Evolutionary conservation across 495 filamentous ascomycete genomes (phyloP), one percentile per base, ranked within the genome.

Genomic region (Aspergillus homomorphus): DNA sequence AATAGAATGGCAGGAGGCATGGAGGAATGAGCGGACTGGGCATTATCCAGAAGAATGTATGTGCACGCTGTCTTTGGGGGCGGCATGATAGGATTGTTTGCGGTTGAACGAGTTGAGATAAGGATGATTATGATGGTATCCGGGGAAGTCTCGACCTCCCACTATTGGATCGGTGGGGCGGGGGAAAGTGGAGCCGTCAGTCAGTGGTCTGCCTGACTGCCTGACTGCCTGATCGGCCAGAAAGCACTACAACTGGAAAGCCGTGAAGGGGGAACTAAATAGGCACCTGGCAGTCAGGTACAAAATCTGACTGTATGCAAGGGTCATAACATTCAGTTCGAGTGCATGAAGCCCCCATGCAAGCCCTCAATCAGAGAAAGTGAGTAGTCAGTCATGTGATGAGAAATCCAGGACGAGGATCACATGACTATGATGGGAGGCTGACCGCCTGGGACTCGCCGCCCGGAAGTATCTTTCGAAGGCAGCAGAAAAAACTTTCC

Each of bases 401-500:
- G 26, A 28, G 26, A 3, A 9, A 28, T 28, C 4, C 3, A 9
- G 26, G 26, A 28, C 9, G 26, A 28, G 26, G 48, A 24, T 51
- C 48, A 51, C 48, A 24, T 51, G 48, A 51, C 15, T 10, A 28
- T 23, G 10, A 24, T n/a, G 19, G 12, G 3, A 9, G 24, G 19
- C 24, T 28, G 48, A 51, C 48, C 48, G 48, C 48, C 48, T 51
- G 23, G 48, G 24, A 23, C 24, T 51, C 48, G 48, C 48, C 48
- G 48, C 48, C 28, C 48, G 45, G 48, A 38, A 38, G 33, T 38
- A 38, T 38, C 33, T 51, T 28, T 51, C 28, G 6, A 51, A 28
- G 18, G 12, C 48, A n/a, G 48, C 48, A 51, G 30, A 51, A 51
- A 46, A 51, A 51, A 51, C 48, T 51, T 51, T 51, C 48, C 48